phyloP scores from a whole-genome alignment of 306 rosid genomes.

The Ormosia emarginata region DNA sequence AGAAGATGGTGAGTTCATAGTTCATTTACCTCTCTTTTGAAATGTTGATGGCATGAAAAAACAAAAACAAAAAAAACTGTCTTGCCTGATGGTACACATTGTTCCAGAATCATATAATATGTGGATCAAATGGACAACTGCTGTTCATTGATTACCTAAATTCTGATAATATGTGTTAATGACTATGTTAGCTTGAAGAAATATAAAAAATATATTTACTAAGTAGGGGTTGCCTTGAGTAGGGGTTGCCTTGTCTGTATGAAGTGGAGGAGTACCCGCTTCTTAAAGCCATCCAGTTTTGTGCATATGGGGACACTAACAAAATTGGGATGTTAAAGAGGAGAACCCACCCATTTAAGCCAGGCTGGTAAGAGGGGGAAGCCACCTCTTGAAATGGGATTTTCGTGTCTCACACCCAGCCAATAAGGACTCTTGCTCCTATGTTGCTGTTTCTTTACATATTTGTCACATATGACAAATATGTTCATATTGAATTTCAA shows the following conservation, averaged over 20 bases:
- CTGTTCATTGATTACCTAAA: background rate
- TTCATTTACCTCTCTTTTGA: slow-evolving; percentile 18
- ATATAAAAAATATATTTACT: background rate
- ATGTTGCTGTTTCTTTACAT: background rate
- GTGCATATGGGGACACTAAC: background rate
- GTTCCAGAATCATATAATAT: background rate
- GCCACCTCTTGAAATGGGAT: background rate
- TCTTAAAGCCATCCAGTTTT: background rate
- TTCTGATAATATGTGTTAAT: background rate
- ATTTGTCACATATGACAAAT: background rate
- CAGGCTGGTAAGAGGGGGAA: background rate
- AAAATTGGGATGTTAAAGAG: background rate
- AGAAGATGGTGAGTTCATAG: slow-evolving; percentile 69
- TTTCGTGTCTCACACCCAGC: background rate
- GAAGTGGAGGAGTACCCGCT: background rate
- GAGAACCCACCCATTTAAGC: background rate
- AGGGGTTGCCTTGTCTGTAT: background rate
- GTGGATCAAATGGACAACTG: background rate
- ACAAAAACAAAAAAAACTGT: background rate
- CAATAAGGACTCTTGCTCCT: background rate
- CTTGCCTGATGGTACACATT: background rate
- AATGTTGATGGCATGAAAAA: background rate
- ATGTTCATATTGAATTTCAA: background rate
- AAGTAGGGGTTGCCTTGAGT: background rate
- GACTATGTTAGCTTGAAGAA: background rate